Base-by-base conservation (phyloP, 163 green algal species). In the Scenedesmus sp. region DNA sequence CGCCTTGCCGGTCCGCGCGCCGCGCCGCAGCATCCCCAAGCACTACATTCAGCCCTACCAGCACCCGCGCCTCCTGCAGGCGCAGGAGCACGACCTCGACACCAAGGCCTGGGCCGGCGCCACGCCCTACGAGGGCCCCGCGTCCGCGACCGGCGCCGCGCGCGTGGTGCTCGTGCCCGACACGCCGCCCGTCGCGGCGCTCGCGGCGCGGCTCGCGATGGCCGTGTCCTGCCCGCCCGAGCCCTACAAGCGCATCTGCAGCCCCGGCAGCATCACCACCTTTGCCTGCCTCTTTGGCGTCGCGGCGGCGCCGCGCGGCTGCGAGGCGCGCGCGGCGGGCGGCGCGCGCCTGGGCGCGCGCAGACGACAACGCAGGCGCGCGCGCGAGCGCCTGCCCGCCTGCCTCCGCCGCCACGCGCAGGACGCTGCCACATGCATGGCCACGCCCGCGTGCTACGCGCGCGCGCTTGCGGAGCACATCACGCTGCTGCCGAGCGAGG, bases 261-360 rank as follows among this genome's bases (percentile, higher is more conserved):
- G 71, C 36, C 26, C 71, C 17, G 28, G 22, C 26, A 75, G 70
- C 42, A 65, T 80, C 28, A 73, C 66, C 66, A 87, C 62, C 54
- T 94, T 94, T 82, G 84, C 87, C 42, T 86, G 82, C 58, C 70
- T 89, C 45, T 94, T 92, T 65, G 56, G 79, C 4, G 36, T 7
- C 48, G 14, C 26, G 14, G 28, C 67, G 15, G 29, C 45, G 13
- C 33, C 42, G 3, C 20, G 64, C 22, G 39, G 53, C 10, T 89
- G 86, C 65, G 1, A 74, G 71, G 80, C 81, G 70, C 7, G 64
- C 9, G 0, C n/a, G 29, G 5, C n/a, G 9, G 4, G 47, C 42
- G 50, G 33, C 15, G 54, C 56, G 39, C 34, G 56, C 56, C 24
- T 26, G 56, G 34, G 36, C 20, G 31, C n/a, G 1, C 18, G 57